A percentile compares a stretch with the other conserved stretches of the same genome.
Evolutionary conservation across 2,329 filamentous ascomycete genomes (phyloP).

Genomic region (Stenocarpella maydis): DNA sequence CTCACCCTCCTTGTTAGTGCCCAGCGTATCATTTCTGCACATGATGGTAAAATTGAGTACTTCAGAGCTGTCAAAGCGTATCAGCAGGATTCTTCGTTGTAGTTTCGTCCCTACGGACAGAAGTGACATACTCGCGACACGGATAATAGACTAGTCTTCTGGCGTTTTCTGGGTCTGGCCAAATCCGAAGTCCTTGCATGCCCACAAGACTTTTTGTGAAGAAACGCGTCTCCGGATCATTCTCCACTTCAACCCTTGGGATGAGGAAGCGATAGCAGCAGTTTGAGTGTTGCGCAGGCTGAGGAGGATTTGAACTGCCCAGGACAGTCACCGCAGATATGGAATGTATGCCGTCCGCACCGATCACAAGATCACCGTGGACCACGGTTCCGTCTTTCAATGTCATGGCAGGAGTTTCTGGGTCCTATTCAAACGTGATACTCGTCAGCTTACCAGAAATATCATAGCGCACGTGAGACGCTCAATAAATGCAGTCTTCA

Average conservation of each 20-base stretch:
- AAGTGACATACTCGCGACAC: not conserved
- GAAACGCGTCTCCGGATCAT: not conserved
- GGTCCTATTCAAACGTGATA: not conserved
- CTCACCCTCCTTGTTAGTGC: not conserved
- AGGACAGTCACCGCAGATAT: not conserved
- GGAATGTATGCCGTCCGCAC: not conserved
- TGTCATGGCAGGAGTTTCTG: not conserved
- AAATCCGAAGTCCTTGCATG: not conserved
- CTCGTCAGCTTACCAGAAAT: no score
- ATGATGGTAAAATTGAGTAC: not conserved
- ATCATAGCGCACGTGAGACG: no score
- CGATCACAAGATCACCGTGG: not conserved
- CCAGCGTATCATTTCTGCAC: not conserved
- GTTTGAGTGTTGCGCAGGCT: not conserved
- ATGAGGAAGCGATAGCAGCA: not conserved
- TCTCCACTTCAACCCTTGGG: not conserved
- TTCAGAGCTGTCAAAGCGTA: not conserved
- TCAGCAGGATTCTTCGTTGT: not conserved
- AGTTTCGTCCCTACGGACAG: no score
- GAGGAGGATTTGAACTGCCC: not conserved
- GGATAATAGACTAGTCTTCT: not conserved
- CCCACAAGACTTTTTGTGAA: not conserved
- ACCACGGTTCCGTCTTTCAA: not conserved
- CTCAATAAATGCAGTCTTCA: no score
- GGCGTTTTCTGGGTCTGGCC: not conserved